Evolutionary conservation across 257 asterid species (phyloP).

Genomic region (Solanum tacnaense): DNA sequence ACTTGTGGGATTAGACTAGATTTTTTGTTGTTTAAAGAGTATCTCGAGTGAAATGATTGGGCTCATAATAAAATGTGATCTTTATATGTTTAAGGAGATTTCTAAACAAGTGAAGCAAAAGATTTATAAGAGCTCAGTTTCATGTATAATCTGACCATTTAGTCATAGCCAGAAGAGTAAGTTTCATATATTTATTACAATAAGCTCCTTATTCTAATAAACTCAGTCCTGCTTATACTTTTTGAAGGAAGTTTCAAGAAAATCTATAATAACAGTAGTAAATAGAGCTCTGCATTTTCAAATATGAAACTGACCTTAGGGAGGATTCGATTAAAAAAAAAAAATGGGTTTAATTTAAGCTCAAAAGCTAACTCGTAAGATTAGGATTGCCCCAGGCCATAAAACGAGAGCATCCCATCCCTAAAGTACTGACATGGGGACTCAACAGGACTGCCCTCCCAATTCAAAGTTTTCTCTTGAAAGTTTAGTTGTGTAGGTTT

Average conservation of each 20-base stretch:
- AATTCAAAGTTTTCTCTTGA: neutral
- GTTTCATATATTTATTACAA: neutral
- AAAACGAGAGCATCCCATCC: neutral
- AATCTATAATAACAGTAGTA: neutral
- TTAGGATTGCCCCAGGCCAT: neutral
- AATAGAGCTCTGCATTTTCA: neutral
- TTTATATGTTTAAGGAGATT: neutral
- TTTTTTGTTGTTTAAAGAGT: neutral
- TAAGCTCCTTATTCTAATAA: neutral
- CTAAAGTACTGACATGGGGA: neutral
- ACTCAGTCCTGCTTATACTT: neutral
- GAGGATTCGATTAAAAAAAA: neutral
- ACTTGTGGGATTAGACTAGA: neutral
- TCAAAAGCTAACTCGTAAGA: neutral
- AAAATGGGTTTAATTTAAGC: neutral
- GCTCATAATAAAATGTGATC: neutral
- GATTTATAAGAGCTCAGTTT: neutral
- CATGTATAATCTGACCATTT: neutral
- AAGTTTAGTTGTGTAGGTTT: neutral
- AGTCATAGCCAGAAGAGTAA: neutral
- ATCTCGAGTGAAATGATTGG: neutral
- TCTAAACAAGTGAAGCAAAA: neutral
- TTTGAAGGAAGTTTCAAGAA: neutral
- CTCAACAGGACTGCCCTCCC: neutral
- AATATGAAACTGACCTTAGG: neutral